Evolutionary conservation across 2,329 filamentous ascomycete genomes (phyloP).

Genomic region (Fusarium denticulatum): DNA sequence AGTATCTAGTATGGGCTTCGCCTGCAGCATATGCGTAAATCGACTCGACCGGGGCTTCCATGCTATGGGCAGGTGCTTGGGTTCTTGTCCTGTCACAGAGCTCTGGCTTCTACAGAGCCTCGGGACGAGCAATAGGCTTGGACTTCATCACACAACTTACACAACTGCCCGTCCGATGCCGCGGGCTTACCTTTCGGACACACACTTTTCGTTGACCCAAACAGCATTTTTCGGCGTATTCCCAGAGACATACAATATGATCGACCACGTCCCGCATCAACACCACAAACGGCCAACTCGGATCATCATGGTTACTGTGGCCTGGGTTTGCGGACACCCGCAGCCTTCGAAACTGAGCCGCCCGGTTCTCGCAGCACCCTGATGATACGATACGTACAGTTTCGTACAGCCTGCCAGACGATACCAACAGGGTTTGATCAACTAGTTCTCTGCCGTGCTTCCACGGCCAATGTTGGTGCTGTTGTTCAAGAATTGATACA

Average conservation of each 20-base stretch:
- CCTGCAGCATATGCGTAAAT: neutral
- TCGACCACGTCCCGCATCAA: neutral
- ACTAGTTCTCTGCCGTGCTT: neutral
- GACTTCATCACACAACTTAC: neutral
- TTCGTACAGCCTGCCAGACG: neutral
- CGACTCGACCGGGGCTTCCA: neutral
- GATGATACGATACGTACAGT: slow-evolving; percentile 12
- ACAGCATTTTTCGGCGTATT: neutral
- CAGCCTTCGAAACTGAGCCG: slow-evolving; percentile 15
- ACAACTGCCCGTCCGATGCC: neutral
- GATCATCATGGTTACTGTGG: neutral
- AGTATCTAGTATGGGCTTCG: neutral
- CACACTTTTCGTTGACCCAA: neutral
- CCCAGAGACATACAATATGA: neutral
- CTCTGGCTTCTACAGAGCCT: neutral
- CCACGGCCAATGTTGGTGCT: neutral
- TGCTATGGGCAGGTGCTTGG: neutral
- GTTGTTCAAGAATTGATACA: neutral
- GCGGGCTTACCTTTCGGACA: neutral
- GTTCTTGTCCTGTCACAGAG: neutral
- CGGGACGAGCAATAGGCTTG: neutral
- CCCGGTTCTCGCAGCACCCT: neutral
- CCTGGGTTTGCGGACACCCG: slow-evolving; percentile 19
- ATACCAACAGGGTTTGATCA: neutral
- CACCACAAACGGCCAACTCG: slow-evolving; percentile 7